These are phyloP conservation scores for Leccinum uliginosum DNA, from an alignment of 768 basidiomycete species.

Conservation along the genomic window DNA sequence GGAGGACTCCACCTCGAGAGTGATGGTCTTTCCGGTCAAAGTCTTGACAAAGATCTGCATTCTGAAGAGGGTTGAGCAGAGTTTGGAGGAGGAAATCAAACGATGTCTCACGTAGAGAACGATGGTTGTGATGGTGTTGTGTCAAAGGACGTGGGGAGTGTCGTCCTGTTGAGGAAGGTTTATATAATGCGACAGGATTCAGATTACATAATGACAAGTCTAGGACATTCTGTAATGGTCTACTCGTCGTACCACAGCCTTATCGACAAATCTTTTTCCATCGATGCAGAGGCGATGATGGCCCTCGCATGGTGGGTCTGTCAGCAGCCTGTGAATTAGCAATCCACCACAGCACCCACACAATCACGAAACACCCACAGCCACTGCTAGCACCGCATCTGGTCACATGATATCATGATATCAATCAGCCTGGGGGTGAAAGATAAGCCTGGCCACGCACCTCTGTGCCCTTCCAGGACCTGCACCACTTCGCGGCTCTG, in stretches of 20 bases:
- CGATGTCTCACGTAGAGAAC: conserved; percentile 1
- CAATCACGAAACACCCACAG: conserved; percentile 41
- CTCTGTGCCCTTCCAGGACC: conserved; percentile 74
- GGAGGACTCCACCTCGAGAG: conserved; percentile 26
- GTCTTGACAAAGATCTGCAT: conserved; percentile 83
- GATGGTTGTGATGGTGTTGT: not conserved
- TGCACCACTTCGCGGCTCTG: conserved; percentile 77
- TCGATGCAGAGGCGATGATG: conserved; percentile 83
- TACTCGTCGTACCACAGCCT: conserved; percentile 67
- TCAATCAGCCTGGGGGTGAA: not conserved
- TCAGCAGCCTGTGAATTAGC: not conserved
- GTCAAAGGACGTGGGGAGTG: not conserved
- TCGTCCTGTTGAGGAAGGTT: not conserved
- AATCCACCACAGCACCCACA: not conserved
- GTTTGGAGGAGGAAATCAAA: not conserved
- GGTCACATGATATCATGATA: not conserved
- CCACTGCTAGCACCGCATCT: conserved; percentile 72
- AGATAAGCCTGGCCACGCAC: conserved; percentile 34
- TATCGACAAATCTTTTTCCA: conserved; percentile 86
- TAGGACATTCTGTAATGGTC: not conserved
- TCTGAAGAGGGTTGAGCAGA: not conserved
- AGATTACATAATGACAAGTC: not conserved
- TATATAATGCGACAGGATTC: conserved; percentile 21
- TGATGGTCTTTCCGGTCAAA: conserved; percentile 82
- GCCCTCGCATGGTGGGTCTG: conserved; percentile 73